phyloP scores from a whole-genome alignment of 2,329 filamentous ascomycete species.

The Septoria petroselini region DNA sequence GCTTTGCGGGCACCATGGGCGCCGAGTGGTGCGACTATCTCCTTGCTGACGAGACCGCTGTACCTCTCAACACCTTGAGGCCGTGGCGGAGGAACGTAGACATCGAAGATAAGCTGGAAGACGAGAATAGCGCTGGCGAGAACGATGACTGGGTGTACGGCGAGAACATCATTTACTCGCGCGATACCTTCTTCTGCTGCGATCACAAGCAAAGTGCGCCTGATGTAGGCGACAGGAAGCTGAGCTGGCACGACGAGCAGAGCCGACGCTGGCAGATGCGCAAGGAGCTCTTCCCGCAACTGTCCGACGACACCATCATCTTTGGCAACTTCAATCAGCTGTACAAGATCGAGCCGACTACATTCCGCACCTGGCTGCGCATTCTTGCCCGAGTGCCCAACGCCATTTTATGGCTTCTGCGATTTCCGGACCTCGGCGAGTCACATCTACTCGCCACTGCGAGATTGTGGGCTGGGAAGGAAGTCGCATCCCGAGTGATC shows the following conservation, averaged over 20 bases:
- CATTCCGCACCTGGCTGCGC: slow-evolving; percentile 91
- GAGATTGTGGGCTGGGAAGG: slow-evolving; percentile 74
- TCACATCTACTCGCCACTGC: slow-evolving; percentile 79
- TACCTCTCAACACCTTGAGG: slow-evolving; percentile 76
- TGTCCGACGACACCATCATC: slow-evolving; percentile 82
- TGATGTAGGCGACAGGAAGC: slow-evolving; percentile 61
- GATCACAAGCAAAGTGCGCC: slow-evolving; percentile 89
- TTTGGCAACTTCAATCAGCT: slow-evolving; percentile 98
- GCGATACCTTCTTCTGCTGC: slow-evolving; percentile 96
- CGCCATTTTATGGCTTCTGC: slow-evolving; percentile 89
- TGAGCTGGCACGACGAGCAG: slow-evolving; percentile 84
- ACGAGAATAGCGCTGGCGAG: slow-evolving; percentile 62
- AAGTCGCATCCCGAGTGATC: slow-evolving; percentile 80
- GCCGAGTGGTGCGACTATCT: slow-evolving; percentile 99
- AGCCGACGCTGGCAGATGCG: slow-evolving; percentile 84
- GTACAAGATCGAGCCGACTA: slow-evolving; percentile 99
- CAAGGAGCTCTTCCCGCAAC: slow-evolving; percentile 79
- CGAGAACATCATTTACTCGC: slow-evolving; percentile 93
- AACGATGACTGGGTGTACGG: slow-evolving; percentile 85
- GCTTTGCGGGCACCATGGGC: slow-evolving; percentile 90
- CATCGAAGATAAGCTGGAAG: slow-evolving; percentile 63
- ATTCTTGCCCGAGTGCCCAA: slow-evolving; percentile 83
- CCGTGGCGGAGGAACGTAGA: slow-evolving; percentile 73
- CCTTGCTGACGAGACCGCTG: slow-evolving; percentile 80
- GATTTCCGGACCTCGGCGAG: slow-evolving; percentile 92